A percentile compares a stretch with the other conserved stretches of the same genome.
Evolutionary conservation across 2,329 filamentous ascomycete genomes (phyloP).

Genomic region (Ceratocystis colombiana): DNA sequence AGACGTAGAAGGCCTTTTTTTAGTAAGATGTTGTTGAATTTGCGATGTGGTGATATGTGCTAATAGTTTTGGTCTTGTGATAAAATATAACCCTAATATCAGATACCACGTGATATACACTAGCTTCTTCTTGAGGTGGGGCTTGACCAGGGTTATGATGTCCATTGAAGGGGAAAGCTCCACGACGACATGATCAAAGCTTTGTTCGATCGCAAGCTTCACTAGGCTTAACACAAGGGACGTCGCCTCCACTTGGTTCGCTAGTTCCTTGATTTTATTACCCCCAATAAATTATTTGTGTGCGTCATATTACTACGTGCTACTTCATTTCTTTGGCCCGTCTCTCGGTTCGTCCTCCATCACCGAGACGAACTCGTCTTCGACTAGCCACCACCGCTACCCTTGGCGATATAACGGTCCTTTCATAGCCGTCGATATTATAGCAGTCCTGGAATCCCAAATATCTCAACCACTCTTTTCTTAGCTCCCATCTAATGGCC

Average conservation of each 20-base stretch:
- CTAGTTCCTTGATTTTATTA: not conserved
- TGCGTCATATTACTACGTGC: not conserved
- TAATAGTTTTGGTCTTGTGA: not conserved
- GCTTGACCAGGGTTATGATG: not conserved
- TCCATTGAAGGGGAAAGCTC: not conserved
- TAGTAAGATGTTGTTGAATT: not conserved
- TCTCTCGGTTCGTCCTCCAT: not conserved
- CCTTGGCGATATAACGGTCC: no score
- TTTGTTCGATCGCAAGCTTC: not conserved
- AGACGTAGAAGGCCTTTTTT: not conserved
- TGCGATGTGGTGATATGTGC: not conserved
- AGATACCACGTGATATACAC: not conserved
- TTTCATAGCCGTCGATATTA: no score
- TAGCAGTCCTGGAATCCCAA: not conserved
- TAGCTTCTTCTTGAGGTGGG: not conserved
- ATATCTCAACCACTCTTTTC: not conserved
- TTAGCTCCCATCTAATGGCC: slow-evolving; percentile 4
- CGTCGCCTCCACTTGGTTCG: not conserved
- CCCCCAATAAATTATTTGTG: no score
- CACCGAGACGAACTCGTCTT: not conserved
- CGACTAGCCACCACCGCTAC: no score
- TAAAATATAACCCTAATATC: not conserved
- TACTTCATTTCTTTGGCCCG: not conserved
- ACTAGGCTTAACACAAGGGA: not conserved
- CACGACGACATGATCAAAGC: slow-evolving; percentile 13